Evolutionary conservation across 768 basidiomycete genomes (phyloP), one percentile per base, ranked within the genome.

Genomic region (Cystobasidium onofrii): DNA sequence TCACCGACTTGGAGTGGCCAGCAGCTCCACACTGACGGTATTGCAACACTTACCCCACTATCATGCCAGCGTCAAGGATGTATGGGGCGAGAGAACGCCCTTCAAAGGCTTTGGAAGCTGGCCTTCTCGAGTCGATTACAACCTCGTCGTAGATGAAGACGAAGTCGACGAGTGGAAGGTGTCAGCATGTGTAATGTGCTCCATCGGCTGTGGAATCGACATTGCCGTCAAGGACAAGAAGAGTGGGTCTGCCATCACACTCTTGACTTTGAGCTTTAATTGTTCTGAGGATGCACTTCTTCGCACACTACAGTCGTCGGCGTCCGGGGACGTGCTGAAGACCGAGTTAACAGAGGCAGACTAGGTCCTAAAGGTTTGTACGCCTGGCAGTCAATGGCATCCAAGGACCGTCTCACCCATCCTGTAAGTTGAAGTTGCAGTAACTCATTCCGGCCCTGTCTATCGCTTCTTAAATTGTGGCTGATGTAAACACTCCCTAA

Each of bases 291-390:
- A n/a, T n/a, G n/a, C n/a, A n/a, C n/a, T n/a, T n/a, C n/a, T n/a
- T n/a, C n/a, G n/a, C n/a, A n/a, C n/a, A n/a, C 23, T 33, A 18
- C 61, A 69, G 75, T 78, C 41, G 77, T 78, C 23, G 77, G 74
- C 0, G 50, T 78, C 18, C 34, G 71, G 27, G 77, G 77, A 0
- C 29, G 77, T 23, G 76, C 31, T 0, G 66, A 65, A 3, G 77
- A 78, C 61, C 39, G 77, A 20, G 74, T 78, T 50, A 78, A 78
- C 76, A 76, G 75, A 71, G 77, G 77, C 18, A 54, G 77, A 20
- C 67, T 78, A 2, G 77, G 77, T 17, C 77, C 77, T 9, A 78
- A 78, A 50, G 77, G 77, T 1, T 55, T 76, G 71, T 76, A 74
- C 72, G 74, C 74, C 52, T 77, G 75, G 75, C 62, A 66, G 18